Conservation (phyloP, 371 early-diverging fungal genomes). For the Zychaea mexicana region DNA sequence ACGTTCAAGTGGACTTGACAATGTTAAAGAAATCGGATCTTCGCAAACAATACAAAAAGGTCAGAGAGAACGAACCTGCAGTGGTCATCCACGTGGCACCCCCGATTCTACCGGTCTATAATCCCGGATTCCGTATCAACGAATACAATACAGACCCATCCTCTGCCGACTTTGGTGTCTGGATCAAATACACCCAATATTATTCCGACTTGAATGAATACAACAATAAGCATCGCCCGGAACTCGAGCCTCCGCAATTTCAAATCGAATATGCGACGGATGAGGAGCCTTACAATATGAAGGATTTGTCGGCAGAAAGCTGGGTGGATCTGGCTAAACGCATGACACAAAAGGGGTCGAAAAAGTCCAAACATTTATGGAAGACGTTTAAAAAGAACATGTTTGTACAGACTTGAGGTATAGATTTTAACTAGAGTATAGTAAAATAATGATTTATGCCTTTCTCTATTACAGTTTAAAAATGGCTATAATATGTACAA, state of each 20-base stretch:
- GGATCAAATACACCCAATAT: conserved; percentile 33
- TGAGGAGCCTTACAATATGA: conserved; percentile 52
- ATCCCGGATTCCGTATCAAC: conserved; percentile 69
- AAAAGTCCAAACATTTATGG: conserved; percentile 21
- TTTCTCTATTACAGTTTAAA: not conserved
- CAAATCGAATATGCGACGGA: conserved; percentile 58
- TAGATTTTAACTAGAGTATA: no score
- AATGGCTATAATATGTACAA: not conserved
- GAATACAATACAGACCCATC: conserved; percentile 35
- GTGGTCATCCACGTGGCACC: conserved; percentile 64
- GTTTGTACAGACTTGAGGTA: conserved; percentile 43
- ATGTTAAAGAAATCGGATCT: no score
- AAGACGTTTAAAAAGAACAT: conserved; percentile 24
- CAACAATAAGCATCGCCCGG: conserved; percentile 10
- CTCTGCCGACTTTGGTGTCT: conserved; percentile 17
- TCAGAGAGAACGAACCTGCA: conserved; percentile 8
- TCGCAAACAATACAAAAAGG: conserved; percentile 17
- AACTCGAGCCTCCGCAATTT: conserved; percentile 13
- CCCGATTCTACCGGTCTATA: conserved; percentile 68
- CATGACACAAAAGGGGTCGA: conserved; percentile 19
- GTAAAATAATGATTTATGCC: not conserved
- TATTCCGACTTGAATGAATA: conserved; percentile 28
- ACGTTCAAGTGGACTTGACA: no score
- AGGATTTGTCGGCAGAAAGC: conserved; percentile 49
- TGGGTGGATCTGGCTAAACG: conserved; percentile 45